Percentiles rank a stretch among this genome's conserved stretches.
phyloP scores from a whole-genome alignment of 768 basidiomycete species.

The Asterophora lycoperdoides region DNA sequence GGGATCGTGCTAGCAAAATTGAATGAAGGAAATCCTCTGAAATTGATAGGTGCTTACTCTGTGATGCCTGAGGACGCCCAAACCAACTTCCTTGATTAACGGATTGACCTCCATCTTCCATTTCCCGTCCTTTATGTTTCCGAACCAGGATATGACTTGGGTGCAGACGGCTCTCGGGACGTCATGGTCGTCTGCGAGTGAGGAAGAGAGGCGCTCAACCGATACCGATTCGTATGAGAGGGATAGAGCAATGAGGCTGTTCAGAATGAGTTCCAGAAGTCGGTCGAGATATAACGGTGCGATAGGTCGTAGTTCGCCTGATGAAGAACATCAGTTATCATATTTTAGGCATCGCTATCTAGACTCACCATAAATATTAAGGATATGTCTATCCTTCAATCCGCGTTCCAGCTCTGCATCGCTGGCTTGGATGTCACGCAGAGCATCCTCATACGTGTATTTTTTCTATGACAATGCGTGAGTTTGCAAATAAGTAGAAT shows the following conservation, averaged over 20 bases:
- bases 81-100: slow-evolving; percentile 71
- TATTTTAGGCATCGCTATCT: neutral
- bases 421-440: slow-evolving; percentile 72
- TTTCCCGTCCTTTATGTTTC: slow-evolving; percentile 44
- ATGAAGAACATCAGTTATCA: neutral
- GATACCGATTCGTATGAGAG: slow-evolving; percentile 49
- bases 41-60: slow-evolving; percentile 36
- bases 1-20: slow-evolving; percentile 48
- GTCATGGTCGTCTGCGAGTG: slow-evolving; percentile 72
- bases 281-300: slow-evolving; percentile 59
- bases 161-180: slow-evolving; percentile 53
- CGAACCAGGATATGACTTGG: slow-evolving; percentile 85
- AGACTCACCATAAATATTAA: slow-evolving; percentile 62
- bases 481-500: too few relatives aligned
- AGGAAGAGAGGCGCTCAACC: slow-evolving; percentile 52
- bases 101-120: slow-evolving; percentile 66
- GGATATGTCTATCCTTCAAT: slow-evolving; percentile 63
- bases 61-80: slow-evolving; percentile 64
- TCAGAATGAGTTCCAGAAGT: slow-evolving; percentile 74
- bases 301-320: slow-evolving; percentile 74
- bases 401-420: slow-evolving; percentile 66
- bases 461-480: slow-evolving; percentile 4
- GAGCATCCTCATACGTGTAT: slow-evolving; percentile 60
- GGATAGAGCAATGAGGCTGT: slow-evolving; percentile 61
- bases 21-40: neutral